Evolutionary conservation across 2,329 filamentous ascomycete species (phyloP).

Genomic region (Hirsutella rhossiliensis): DNA sequence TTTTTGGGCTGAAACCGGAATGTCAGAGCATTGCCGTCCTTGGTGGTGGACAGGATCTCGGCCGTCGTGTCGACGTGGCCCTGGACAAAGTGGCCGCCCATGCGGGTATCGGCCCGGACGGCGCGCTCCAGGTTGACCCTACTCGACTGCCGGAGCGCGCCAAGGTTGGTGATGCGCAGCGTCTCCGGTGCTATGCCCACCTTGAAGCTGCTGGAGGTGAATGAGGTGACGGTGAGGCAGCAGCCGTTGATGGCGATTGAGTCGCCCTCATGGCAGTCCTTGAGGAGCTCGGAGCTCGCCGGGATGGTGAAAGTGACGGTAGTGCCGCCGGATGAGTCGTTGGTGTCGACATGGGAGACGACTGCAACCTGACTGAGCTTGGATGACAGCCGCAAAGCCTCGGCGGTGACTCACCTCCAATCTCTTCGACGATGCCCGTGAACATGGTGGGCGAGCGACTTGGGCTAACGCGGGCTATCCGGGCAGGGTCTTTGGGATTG

Average conservation of each 20-base stretch:
- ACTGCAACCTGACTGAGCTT: conserved; percentile 40
- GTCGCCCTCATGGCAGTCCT: conserved; percentile 77
- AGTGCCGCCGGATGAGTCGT: conserved; percentile 77
- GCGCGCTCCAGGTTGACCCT: conserved; percentile 89
- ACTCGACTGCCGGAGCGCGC: conserved; percentile 50
- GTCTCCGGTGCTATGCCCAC: conserved; percentile 94
- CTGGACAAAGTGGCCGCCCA: conserved; percentile 98
- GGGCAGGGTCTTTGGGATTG: too few species aligned
- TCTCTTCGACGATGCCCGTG: conserved; percentile 83
- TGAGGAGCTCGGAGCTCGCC: conserved; percentile 58
- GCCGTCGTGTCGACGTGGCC: conserved; percentile 92
- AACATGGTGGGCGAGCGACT: conserved; percentile 62
- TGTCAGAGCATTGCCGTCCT: conserved; percentile 83
- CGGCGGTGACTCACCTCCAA: conserved; percentile 59
- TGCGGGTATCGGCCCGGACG: conserved; percentile 79
- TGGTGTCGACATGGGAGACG: conserved; percentile 67
- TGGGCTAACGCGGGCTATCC: too few species aligned
- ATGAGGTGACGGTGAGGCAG: conserved; percentile 74
- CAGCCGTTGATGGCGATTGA: conserved; percentile 93
- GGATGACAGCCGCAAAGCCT: not conserved
- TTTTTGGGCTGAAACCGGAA: conserved; percentile 70
- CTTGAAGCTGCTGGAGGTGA: conserved; percentile 53
- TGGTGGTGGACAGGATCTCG: conserved; percentile 55
- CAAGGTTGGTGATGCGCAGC: conserved; percentile 90
- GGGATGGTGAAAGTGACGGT: conserved; percentile 74